These are phyloP conservation scores for Mycena floridula DNA, from an alignment of 768 basidiomycete genomes.

Conservation along the genomic window DNA sequence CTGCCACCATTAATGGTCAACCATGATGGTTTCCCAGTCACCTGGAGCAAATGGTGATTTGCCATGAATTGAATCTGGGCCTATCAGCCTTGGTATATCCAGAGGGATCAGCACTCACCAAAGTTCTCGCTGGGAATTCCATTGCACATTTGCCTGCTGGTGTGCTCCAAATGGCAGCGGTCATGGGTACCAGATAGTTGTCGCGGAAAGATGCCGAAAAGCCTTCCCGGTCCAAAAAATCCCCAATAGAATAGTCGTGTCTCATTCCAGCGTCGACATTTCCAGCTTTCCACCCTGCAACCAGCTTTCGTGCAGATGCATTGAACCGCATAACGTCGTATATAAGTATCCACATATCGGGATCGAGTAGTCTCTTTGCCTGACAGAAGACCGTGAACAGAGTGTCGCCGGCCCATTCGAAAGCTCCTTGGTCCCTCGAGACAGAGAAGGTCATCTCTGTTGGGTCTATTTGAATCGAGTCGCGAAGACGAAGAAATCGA, in stretches of 20 bases:
- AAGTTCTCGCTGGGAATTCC: slow-evolving; percentile 65
- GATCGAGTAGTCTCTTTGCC: slow-evolving; percentile 50
- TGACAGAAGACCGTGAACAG: slow-evolving; percentile 64
- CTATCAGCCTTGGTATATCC: too few relatives aligned
- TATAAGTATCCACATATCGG: slow-evolving; percentile 65
- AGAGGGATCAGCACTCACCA: slow-evolving; percentile 31
- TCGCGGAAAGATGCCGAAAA: slow-evolving; percentile 66
- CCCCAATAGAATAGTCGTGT: slow-evolving; percentile 47
- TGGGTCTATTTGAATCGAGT: slow-evolving; percentile 41
- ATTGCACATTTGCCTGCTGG: slow-evolving; percentile 62
- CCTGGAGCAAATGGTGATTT: slow-evolving; percentile 70
- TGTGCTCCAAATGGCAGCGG: slow-evolving; percentile 76
- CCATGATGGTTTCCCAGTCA: slow-evolving; percentile 67
- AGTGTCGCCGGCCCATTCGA: slow-evolving; percentile 75
- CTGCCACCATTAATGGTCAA: slow-evolving; percentile 69
- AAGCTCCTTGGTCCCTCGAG: slow-evolving; percentile 59
- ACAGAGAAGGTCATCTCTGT: slow-evolving; percentile 80
- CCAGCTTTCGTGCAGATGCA: slow-evolving; percentile 48
- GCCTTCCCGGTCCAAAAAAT: slow-evolving; percentile 55
- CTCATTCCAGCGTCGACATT: slow-evolving; percentile 33
- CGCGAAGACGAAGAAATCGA: slow-evolving; percentile 50
- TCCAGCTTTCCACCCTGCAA: slow-evolving; percentile 21
- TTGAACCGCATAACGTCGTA: slow-evolving; percentile 73
- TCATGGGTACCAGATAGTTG: slow-evolving; percentile 77
- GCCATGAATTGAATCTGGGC: slow-evolving; percentile 50